Percentiles rank a stretch among this genome's conserved stretches.
Conservation (phyloP, 768 basidiomycete species). For the Pulveroboletus sp. region DNA sequence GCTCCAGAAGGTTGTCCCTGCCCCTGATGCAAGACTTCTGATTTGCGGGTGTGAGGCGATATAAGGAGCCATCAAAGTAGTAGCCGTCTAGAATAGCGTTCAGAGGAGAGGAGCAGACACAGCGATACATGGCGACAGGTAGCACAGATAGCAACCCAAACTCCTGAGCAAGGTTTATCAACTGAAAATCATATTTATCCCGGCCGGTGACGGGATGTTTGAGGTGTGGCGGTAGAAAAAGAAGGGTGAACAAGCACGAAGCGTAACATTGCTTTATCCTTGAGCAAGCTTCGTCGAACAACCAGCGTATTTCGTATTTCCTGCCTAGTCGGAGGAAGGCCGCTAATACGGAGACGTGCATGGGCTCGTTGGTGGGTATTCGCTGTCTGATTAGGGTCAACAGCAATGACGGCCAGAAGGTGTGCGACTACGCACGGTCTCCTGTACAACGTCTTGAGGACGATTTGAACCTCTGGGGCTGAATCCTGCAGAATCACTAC, state of each 20-base stretch:
- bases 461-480: constrained; percentile 23
- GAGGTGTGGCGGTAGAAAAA: constrained; percentile 21
- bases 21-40: constrained; percentile 25
- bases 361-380: constrained; percentile 13
- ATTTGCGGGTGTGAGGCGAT: constrained; percentile 19
- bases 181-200: constrained; percentile 24
- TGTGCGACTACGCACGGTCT: constrained; percentile 20
- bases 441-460: constrained; percentile 21
- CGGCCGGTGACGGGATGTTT: constrained; percentile 19
- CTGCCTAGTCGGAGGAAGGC: constrained; percentile 24
- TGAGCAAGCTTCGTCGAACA: constrained; percentile 21
- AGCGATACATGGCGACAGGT: constrained; percentile 24
- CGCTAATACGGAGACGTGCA: constrained; percentile 20
- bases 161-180: constrained; percentile 24
- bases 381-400: constrained; percentile 20
- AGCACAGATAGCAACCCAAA: constrained; percentile 22
- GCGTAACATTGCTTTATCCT: constrained; percentile 23
- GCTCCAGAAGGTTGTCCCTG: constrained; percentile 21
- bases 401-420: neutral
- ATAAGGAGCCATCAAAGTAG: constrained; percentile 13
- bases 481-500: constrained; percentile 19
- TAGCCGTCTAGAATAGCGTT: constrained; percentile 24
- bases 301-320: constrained; percentile 23
- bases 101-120: constrained; percentile 17
- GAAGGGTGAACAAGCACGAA: constrained; percentile 22